phyloP scores from a whole-genome alignment of 2,329 filamentous ascomycete genomes.

The Xylariaceae sp. region DNA sequence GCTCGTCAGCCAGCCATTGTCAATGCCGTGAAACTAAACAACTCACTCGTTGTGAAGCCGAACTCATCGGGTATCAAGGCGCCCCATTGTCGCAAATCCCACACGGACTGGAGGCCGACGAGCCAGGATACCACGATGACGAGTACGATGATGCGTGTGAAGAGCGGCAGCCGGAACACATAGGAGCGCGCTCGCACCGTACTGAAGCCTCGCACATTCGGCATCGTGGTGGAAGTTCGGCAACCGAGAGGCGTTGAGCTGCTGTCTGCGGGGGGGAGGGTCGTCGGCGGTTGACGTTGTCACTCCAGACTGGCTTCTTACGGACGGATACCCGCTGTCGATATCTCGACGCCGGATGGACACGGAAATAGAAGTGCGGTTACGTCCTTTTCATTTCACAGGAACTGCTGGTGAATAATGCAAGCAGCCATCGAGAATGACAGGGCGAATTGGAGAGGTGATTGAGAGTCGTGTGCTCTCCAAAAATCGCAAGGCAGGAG shows the following conservation, averaged over 20 bases:
- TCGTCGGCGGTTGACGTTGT: background rate
- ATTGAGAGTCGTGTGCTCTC: slow-evolving; percentile 21
- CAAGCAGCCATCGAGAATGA: slow-evolving; percentile 21
- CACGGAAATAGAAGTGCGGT: slow-evolving; percentile 3
- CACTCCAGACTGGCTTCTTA: background rate
- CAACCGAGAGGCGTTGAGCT: too few relatives aligned
- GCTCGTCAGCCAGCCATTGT: slow-evolving; percentile 8
- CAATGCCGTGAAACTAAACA: too few relatives aligned
- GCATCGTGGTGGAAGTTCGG: slow-evolving; percentile 31
- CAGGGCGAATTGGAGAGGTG: slow-evolving; percentile 7
- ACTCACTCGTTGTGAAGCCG: slow-evolving; percentile 70
- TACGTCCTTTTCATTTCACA: slow-evolving; percentile 17
- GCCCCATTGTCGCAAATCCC: slow-evolving; percentile 77
- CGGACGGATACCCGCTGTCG: background rate
- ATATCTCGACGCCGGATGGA: background rate
- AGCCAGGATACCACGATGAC: slow-evolving; percentile 72
- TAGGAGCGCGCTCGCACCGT: slow-evolving; percentile 77
- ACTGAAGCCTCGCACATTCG: slow-evolving; percentile 60
- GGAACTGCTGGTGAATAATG: slow-evolving; percentile 2
- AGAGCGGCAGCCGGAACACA: slow-evolving; percentile 80
- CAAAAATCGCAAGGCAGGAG: slow-evolving; percentile 17
- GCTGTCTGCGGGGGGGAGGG: background rate
- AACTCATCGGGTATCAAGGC: slow-evolving; percentile 78
- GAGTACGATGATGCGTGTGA: slow-evolving; percentile 72
- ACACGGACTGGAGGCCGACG: slow-evolving; percentile 67